phyloP scores from a whole-genome alignment of 768 basidiomycete species.

The Tylopilus balloui region DNA sequence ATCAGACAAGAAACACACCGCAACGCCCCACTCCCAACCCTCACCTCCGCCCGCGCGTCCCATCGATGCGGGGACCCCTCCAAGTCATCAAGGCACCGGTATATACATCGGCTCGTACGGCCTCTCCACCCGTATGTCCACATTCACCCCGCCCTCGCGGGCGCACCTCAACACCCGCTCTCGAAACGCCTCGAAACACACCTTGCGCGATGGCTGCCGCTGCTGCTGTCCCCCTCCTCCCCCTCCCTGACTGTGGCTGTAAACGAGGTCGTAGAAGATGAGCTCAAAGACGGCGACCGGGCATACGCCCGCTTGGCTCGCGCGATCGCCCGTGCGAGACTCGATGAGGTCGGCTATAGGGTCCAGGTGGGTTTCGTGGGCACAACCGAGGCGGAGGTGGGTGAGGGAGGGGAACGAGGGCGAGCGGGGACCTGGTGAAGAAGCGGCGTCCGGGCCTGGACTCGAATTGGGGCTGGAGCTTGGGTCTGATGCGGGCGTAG shows the following conservation, averaged over 20 bases:
- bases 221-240: too few species aligned
- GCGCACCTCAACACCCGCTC: conserved; percentile 21
- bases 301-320: conserved; percentile 5
- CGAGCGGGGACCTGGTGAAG: background rate
- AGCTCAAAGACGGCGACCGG: conserved; percentile 19
- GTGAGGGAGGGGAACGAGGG: conserved; percentile 15
- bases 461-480: background rate
- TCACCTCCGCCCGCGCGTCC: background rate
- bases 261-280: conserved; percentile 24
- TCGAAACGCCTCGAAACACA: conserved; percentile 19
- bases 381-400: conserved; percentile 20
- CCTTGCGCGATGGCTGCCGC: conserved; percentile 12
- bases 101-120: conserved; percentile 27
- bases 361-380: conserved; percentile 18
- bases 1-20: background rate
- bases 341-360: conserved; percentile 16
- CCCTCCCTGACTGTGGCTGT: conserved; percentile 4
- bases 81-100: conserved; percentile 11
- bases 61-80: too few species aligned
- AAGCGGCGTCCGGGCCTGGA: background rate
- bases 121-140: conserved; percentile 23
- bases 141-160: conserved; percentile 20
- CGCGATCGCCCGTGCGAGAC: conserved; percentile 14
- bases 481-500: background rate
- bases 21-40: background rate